A percentile compares a stretch with the other conserved stretches of the same genome.
Evolutionary conservation across 208 protist species (phyloP).

Genomic region (Vickermania ingenoplastis): DNA sequence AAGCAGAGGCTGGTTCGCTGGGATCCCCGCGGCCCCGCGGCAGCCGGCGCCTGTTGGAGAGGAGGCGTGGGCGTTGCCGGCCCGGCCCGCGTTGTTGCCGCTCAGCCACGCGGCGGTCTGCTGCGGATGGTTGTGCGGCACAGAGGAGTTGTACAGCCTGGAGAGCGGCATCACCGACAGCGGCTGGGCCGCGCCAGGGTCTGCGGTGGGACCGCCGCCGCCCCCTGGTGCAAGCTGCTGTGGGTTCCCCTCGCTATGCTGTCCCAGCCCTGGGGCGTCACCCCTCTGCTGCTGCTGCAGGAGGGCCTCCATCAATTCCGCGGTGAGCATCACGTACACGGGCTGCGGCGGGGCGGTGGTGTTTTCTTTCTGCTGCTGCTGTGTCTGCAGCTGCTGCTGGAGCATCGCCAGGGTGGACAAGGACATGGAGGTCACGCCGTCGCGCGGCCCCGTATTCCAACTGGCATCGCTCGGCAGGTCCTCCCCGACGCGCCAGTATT

Average conservation of each 20-base stretch:
- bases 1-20: neutral
- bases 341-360: neutral
- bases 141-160: neutral
- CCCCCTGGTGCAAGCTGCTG: no score
- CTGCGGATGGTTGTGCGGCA: neutral
- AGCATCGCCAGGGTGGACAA: neutral
- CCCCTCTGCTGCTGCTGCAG: constrained; percentile 17
- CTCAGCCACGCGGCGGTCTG: neutral
- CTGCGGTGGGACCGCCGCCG: no score
- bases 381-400: neutral
- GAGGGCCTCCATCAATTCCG: constrained; percentile 14
- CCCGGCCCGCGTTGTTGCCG: neutral
- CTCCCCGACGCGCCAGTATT: no score
- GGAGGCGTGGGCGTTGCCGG: neutral
- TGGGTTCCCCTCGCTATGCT: no score
- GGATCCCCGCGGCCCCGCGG: neutral
- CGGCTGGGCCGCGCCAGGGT: neutral
- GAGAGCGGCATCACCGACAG: neutral
- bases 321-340: constrained; percentile 9
- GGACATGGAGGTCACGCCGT: neutral
- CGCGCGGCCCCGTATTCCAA: no score
- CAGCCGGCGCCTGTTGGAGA: no score
- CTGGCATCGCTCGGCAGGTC: no score
- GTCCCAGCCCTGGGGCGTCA: neutral
- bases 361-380: constrained; percentile 1